Conservation (phyloP, 371 early-diverging fungal genomes). For the Mortierella polycephala region DNA sequence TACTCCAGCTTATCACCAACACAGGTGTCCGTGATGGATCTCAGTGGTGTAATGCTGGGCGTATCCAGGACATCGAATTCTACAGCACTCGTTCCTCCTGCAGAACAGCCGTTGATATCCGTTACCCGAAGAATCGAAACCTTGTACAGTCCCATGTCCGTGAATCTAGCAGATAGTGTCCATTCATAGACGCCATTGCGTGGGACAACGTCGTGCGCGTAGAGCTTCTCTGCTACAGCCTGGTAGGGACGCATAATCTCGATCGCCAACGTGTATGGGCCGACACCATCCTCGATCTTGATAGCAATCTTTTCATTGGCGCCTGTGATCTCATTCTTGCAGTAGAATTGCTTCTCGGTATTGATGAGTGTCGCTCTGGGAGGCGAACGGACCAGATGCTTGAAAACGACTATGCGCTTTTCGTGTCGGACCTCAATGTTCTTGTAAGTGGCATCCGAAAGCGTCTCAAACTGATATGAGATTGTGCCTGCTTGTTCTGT, state of each 20-base stretch:
- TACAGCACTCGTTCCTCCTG: constrained; percentile 16
- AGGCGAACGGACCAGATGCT: constrained; percentile 29
- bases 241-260: constrained; percentile 36
- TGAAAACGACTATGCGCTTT: constrained; percentile 26
- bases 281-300: constrained; percentile 40
- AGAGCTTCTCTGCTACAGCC: constrained; percentile 29
- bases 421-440: constrained; percentile 35
- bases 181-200: constrained; percentile 43
- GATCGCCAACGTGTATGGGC: constrained; percentile 38
- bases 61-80: constrained; percentile 53
- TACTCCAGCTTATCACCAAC: constrained; percentile 42
- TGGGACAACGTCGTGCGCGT: constrained; percentile 33
- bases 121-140: constrained; percentile 31
- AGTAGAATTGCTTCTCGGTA: constrained; percentile 37
- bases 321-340: constrained; percentile 39
- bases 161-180: constrained; percentile 37
- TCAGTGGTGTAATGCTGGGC: constrained; percentile 32
- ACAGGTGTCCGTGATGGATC: constrained; percentile 26
- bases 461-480: constrained; percentile 20
- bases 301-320: constrained; percentile 38
- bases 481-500: constrained; percentile 24
- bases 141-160: constrained; percentile 32
- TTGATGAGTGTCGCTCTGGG: constrained; percentile 31
- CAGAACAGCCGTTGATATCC: constrained; percentile 40
- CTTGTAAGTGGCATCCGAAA: constrained; percentile 38